These are phyloP conservation scores for Aspergillus indologenus DNA, from an alignment of 495 filamentous ascomycete species.

Conservation along the genomic window DNA sequence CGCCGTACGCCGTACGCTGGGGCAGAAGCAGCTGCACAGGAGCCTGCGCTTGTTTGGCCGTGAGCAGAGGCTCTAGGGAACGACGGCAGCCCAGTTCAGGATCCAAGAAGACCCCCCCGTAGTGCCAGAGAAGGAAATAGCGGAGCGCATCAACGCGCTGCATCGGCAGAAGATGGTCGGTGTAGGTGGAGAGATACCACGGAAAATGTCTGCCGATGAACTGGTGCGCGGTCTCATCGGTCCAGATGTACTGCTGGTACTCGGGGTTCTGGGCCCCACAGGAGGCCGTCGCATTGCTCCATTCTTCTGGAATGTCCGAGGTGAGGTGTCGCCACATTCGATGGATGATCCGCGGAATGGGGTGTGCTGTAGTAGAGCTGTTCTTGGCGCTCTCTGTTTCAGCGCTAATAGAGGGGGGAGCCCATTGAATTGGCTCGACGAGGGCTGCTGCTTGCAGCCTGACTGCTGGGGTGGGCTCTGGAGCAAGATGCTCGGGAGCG, in stretches of 20 bases:
- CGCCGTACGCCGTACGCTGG: background rate
- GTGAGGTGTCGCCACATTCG: background rate
- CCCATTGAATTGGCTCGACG: background rate
- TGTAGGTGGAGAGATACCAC: slow-evolving; percentile 65
- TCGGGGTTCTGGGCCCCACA: background rate
- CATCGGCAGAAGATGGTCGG: slow-evolving; percentile 61
- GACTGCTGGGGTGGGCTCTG: background rate
- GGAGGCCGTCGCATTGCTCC: background rate
- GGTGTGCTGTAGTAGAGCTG: background rate
- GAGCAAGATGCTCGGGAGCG: background rate
- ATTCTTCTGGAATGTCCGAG: background rate
- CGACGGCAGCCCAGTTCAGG: slow-evolving; percentile 42
- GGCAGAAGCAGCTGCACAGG: background rate
- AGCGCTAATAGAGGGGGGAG: background rate
- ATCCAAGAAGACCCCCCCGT: slow-evolving; percentile 71
- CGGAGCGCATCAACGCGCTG: slow-evolving; percentile 68
- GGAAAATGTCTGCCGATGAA: slow-evolving; percentile 60
- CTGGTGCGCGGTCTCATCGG: slow-evolving; percentile 53
- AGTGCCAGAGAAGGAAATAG: slow-evolving; percentile 65
- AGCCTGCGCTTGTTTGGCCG: background rate
- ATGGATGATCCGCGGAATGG: background rate
- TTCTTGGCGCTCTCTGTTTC: background rate
- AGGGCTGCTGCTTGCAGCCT: too few species aligned
- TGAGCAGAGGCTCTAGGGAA: background rate
- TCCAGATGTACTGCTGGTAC: slow-evolving; percentile 57